Conservation (phyloP, 345 rosid species). For the Angophora floribunda region DNA sequence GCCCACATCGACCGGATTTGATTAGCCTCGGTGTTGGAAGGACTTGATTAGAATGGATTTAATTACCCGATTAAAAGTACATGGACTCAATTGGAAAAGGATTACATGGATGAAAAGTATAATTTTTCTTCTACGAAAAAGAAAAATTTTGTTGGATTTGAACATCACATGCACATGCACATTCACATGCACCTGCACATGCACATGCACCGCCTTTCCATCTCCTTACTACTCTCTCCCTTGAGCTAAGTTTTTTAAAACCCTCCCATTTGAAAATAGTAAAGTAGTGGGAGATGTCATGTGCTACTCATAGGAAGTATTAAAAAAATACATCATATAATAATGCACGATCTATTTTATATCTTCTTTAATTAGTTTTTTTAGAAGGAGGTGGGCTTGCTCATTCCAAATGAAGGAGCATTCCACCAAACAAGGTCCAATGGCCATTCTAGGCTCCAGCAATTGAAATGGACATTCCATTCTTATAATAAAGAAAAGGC, state of each 20-base stretch:
- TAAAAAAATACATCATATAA: background rate
- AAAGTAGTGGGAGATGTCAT: background rate
- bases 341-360: background rate
- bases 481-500: too few relatives aligned
- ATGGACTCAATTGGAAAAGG: background rate
- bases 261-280: background rate
- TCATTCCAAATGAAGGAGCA: background rate
- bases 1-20: background rate
- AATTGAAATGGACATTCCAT: background rate
- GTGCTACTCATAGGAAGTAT: background rate
- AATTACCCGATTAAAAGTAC: background rate
- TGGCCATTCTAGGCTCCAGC: background rate
- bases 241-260: background rate
- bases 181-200: background rate
- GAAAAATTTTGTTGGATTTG: background rate
- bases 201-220: background rate
- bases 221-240: background rate
- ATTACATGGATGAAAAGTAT: background rate
- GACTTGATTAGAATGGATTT: background rate
- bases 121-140: background rate
- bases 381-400: background rate
- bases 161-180: background rate
- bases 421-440: background rate
- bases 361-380: background rate
- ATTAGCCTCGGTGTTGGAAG: background rate